Evolutionary conservation across 768 basidiomycete genomes (phyloP), one percentile per base, ranked within the genome.

Genomic region (Cystoderma amianthinum): DNA sequence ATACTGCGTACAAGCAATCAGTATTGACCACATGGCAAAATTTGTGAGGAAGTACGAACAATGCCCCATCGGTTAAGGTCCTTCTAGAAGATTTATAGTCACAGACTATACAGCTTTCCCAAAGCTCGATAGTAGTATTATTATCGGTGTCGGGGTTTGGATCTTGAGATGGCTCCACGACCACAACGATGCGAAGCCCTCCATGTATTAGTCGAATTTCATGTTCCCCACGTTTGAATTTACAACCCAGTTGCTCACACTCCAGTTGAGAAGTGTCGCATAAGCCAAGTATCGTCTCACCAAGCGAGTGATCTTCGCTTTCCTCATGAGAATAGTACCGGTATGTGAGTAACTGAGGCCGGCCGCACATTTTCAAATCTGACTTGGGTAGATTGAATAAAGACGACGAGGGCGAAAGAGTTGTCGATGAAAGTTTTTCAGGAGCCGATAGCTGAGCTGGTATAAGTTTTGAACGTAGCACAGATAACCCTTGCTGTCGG

Each of bases 401-500:
- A 20, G 52, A 35, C 16, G 47, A 17, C 3, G 44, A 32, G n/a
- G 44, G 28, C n/a, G 48, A 33, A 7, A 39, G 42, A 3, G 18
- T 18, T 13, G 16, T 39, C 0, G 44, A 28, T 20, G 48, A 45
- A 4, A 44, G 22, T 19, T 23, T 38, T 11, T 18, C 38, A 18
- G 36, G 38, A 11, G 37, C 43, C n/a, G 46, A 46, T 20, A 24
- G 36, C 3, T 34, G 16, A 11, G 48, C 44, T 1, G 61, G 55
- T 2, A 64, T 55, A 42, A 75, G 68, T 36, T 64, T 59, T 11
- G 72, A 69, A 37, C 72, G 67, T 4, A 82, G 55, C 5, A 78
- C 61, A 1, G 71, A 72, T 15, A 84, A 55, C 32, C 62, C 67
- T 49, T 85, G 82, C 33, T 81, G 78, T 17, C 73, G 57, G 15